These are phyloP conservation scores for Alternaria novae-zelandiae DNA, from an alignment of 2,329 filamentous ascomycete genomes.

Conservation along the genomic window DNA sequence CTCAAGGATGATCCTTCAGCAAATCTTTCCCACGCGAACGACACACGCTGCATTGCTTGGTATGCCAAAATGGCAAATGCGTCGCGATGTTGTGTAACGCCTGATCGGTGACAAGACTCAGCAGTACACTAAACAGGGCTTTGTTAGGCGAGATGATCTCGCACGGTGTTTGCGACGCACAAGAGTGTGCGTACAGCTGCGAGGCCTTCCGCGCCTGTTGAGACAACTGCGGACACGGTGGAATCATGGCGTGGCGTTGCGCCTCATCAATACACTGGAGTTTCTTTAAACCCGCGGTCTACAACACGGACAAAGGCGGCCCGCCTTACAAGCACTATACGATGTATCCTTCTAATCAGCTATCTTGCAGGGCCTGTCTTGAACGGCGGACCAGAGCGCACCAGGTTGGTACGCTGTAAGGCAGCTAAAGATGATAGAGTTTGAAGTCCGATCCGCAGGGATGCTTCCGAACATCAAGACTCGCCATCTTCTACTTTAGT, in stretches of 20 bases:
- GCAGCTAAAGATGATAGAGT: neutral
- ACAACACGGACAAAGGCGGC: neutral
- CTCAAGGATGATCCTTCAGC: neutral
- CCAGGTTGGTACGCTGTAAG: neutral
- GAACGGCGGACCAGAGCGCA: neutral
- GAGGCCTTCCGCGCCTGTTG: neutral
- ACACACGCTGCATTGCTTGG: neutral
- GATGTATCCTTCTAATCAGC: neutral
- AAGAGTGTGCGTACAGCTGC: neutral
- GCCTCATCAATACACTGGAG: too few species aligned
- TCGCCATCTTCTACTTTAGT: neutral
- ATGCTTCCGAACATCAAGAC: neutral
- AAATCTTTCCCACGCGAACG: neutral
- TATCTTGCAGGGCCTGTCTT: neutral
- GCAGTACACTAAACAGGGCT: neutral
- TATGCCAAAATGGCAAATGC: neutral
- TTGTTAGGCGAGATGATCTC: neutral
- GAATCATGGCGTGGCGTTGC: neutral
- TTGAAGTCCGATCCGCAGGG: neutral
- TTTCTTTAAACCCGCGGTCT: too few species aligned
- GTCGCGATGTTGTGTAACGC: neutral
- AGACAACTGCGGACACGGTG: neutral
- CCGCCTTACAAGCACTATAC: neutral
- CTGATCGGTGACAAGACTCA: neutral
- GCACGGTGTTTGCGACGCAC: neutral